A percentile compares a stretch with the other conserved stretches of the same genome.
These are phyloP conservation scores for Auriscalpium vulgare DNA, from an alignment of 768 basidiomycete species.

Conservation along the genomic window DNA sequence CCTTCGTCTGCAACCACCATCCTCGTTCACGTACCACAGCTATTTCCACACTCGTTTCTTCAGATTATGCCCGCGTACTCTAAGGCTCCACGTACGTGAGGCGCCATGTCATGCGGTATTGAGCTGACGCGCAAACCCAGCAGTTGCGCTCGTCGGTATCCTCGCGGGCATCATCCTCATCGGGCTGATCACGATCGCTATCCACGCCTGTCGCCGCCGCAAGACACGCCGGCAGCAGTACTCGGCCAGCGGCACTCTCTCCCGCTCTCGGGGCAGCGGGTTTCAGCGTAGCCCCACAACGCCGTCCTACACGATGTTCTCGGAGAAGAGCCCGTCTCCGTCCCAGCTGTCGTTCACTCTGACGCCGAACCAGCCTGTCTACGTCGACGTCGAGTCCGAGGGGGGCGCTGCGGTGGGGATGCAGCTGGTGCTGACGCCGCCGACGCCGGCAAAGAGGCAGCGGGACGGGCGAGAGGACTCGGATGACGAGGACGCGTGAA, in stretches of 20 bases:
- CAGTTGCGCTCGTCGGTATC: neutral
- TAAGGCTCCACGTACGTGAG: neutral
- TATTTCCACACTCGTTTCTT: neutral
- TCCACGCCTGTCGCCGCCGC: neutral
- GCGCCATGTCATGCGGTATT: too few species aligned
- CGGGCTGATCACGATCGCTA: neutral
- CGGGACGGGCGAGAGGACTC: neutral
- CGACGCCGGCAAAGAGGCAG: conserved; percentile 3
- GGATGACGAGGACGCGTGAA: too few species aligned
- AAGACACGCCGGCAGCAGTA: neutral
- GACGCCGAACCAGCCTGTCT: conserved; percentile 10
- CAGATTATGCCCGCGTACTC: neutral
- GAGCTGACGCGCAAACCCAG: neutral
- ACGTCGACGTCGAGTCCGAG: conserved; percentile 7
- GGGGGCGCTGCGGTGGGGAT: conserved; percentile 1
- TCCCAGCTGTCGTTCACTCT: conserved; percentile 6
- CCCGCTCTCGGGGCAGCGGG: neutral
- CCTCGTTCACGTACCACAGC: neutral
- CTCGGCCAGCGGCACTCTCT: neutral
- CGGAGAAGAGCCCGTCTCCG: neutral
- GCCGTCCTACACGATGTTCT: neutral
- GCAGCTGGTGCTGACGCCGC: conserved; percentile 12
- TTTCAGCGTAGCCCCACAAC: neutral
- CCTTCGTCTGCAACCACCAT: neutral
- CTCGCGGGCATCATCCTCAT: neutral